phyloP scores from a whole-genome alignment of 148 eudicot genomes.

The Chenopodium formosanum region DNA sequence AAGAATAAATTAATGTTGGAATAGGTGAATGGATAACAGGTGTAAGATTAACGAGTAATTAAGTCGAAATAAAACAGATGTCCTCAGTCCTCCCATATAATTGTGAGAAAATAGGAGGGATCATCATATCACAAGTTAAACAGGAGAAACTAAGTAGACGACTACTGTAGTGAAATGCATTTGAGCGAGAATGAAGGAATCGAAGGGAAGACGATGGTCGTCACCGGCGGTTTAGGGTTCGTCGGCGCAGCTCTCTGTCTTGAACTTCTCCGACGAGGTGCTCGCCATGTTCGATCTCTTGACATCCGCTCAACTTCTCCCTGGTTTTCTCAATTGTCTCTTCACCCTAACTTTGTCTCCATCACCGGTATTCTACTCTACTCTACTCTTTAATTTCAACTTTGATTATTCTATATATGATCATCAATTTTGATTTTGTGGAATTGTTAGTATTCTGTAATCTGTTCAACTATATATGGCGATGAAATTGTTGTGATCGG shows the following conservation, averaged over 20 bases:
- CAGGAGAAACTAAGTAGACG: too few species aligned
- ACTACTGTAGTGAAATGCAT: slow-evolving; percentile 45
- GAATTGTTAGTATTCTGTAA: too few species aligned
- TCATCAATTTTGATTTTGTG: not conserved
- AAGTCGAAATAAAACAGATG: too few species aligned
- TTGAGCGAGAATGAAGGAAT: slow-evolving; percentile 90
- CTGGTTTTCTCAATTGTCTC: slow-evolving; percentile 45
- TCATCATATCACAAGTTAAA: too few species aligned
- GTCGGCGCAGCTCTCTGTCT: slow-evolving; percentile 81
- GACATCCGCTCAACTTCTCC: slow-evolving; percentile 57
- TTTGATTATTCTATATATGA: too few species aligned
- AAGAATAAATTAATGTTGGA: too few species aligned
- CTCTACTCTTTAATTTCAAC: not conserved
- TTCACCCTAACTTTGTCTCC: slow-evolving; percentile 36
- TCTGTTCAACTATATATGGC: too few species aligned
- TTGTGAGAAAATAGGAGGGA: too few species aligned
- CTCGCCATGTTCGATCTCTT: slow-evolving; percentile 56
- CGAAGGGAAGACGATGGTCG: slow-evolving; percentile 69
- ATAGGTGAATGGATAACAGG: too few species aligned
- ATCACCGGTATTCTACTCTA: slow-evolving; percentile 37
- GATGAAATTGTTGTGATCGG: too few species aligned
- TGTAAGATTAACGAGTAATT: too few species aligned
- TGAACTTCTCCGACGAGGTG: slow-evolving; percentile 77
- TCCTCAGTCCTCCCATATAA: too few species aligned
- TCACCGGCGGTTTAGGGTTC: slow-evolving; percentile 78